Evolutionary conservation across 2,329 filamentous ascomycete species (phyloP).

Genomic region (Trichophyton mentagrophytes): DNA sequence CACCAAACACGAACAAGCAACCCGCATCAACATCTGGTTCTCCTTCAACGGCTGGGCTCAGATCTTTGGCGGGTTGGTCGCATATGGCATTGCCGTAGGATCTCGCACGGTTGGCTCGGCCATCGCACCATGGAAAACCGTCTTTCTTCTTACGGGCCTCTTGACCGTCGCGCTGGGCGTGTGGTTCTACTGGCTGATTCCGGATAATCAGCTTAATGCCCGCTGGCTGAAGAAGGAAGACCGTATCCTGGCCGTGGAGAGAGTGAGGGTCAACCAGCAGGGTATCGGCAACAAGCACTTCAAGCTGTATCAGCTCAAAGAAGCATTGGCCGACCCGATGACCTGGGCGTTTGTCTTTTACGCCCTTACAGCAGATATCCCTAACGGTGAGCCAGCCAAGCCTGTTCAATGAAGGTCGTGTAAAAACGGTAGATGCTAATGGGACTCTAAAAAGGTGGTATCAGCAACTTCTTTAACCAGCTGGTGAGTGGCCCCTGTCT

Average conservation of each 20-base stretch:
- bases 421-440: background rate
- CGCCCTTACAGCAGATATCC: slow-evolving; percentile 44
- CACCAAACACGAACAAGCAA: slow-evolving; percentile 54
- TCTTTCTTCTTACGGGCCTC: slow-evolving; percentile 43
- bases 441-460: slow-evolving; percentile 34
- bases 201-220: slow-evolving; percentile 49
- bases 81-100: slow-evolving; percentile 51
- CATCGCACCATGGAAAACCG: slow-evolving; percentile 54
- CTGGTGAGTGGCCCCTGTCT: slow-evolving; percentile 20
- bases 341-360: slow-evolving; percentile 50
- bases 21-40: slow-evolving; percentile 54
- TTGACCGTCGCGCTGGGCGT: slow-evolving; percentile 39
- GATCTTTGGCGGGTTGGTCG: slow-evolving; percentile 50
- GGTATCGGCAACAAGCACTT: slow-evolving; percentile 60
- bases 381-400: slow-evolving; percentile 34
- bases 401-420: too few relatives aligned
- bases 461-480: slow-evolving; percentile 46
- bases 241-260: slow-evolving; percentile 53
- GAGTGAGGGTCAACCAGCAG: slow-evolving; percentile 61
- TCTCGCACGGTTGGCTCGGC: slow-evolving; percentile 41
- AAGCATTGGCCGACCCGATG: slow-evolving; percentile 45
- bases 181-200: slow-evolving; percentile 41
- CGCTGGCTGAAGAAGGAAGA: slow-evolving; percentile 54
- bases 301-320: slow-evolving; percentile 52
- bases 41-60: slow-evolving; percentile 53